Conservation (phyloP, 805 yeast species). For the Osmozyma mogii region DNA sequence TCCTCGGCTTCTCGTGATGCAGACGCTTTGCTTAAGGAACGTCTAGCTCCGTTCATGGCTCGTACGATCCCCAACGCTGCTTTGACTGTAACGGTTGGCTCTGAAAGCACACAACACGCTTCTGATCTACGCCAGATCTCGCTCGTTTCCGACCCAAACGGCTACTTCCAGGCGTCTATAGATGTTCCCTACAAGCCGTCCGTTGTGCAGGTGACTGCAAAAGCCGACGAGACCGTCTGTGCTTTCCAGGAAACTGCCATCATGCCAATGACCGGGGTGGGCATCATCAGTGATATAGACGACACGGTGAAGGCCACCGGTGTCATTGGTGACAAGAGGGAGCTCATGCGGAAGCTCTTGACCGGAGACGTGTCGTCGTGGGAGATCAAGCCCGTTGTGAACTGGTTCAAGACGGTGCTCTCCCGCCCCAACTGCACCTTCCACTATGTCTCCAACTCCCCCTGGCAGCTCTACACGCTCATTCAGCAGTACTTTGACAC, state of each 20-base stretch:
- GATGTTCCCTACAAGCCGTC: constrained; percentile 56
- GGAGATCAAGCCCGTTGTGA: constrained; percentile 64
- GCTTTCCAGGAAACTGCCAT: constrained; percentile 38
- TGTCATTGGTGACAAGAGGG: constrained; percentile 79
- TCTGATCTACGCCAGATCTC: constrained; percentile 19
- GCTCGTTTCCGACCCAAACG: constrained; percentile 54
- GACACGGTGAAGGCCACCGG: constrained; percentile 92
- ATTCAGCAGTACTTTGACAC: constrained; percentile 48
- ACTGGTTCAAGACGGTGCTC: constrained; percentile 57
- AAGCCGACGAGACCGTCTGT: constrained; percentile 39
- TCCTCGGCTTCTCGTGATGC: constrained; percentile 4
- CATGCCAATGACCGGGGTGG: constrained; percentile 45
- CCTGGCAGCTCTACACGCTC: constrained; percentile 75
- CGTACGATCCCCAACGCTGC: constrained; percentile 54
- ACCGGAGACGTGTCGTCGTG: constrained; percentile 59
- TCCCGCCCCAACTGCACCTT: constrained; percentile 45
- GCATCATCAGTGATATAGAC: constrained; percentile 85
- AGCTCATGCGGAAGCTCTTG: constrained; percentile 71
- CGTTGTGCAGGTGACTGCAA: constrained; percentile 42
- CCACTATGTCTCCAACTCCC: constrained; percentile 93
- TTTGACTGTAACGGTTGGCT: constrained; percentile 47
- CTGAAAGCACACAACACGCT: constrained; percentile 27
- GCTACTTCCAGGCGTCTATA: constrained; percentile 52
- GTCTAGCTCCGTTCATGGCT: constrained; percentile 67
- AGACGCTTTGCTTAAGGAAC: constrained; percentile 49